Conservation (phyloP, 1,139 yeast genomes). For the Wickerhamiella infanticola region DNA sequence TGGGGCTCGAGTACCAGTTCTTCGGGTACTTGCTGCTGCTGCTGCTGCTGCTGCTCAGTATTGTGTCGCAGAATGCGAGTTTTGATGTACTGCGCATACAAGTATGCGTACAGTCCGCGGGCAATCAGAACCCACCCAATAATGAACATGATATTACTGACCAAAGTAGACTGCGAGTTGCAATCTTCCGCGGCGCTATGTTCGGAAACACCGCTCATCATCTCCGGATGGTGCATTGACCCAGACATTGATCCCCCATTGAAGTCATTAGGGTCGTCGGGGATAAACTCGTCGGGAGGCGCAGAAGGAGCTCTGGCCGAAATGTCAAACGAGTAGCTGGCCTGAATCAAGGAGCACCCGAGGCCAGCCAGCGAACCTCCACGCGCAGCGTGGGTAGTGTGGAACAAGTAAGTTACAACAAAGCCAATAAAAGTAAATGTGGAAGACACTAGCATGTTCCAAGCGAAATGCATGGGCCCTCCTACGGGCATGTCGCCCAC, state of each 20-base stretch:
- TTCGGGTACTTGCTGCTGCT: neutral
- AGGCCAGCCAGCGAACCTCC: constrained; percentile 91
- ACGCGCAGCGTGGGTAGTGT: constrained; percentile 94
- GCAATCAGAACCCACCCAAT: constrained; percentile 52
- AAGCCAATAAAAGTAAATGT: constrained; percentile 93
- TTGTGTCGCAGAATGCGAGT: constrained; percentile 30
- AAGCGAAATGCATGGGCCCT: constrained; percentile 63
- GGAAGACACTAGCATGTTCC: constrained; percentile 80
- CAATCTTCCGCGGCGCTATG: constrained; percentile 3
- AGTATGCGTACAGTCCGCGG: constrained; percentile 57
- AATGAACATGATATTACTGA: constrained; percentile 44
- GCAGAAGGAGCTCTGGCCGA: constrained; percentile 24
- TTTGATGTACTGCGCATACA: constrained; percentile 67
- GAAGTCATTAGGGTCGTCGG: constrained; percentile 26
- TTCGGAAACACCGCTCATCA: constrained; percentile 14
- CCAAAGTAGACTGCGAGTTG: constrained; percentile 16
- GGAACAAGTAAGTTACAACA: constrained; percentile 72
- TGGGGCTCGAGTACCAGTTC: neutral
- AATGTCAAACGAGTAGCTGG: constrained; percentile 63
- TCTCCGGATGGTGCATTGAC: constrained; percentile 23
- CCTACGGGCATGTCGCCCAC: constrained; percentile 98
- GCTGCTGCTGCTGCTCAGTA: neutral
- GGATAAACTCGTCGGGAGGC: constrained; percentile 29
- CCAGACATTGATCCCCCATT: constrained; percentile 20
- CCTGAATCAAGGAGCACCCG: constrained; percentile 68